These are phyloP conservation scores for Zychaea mexicana DNA, from an alignment of 371 early-diverging fungal genomes.

Conservation along the genomic window DNA sequence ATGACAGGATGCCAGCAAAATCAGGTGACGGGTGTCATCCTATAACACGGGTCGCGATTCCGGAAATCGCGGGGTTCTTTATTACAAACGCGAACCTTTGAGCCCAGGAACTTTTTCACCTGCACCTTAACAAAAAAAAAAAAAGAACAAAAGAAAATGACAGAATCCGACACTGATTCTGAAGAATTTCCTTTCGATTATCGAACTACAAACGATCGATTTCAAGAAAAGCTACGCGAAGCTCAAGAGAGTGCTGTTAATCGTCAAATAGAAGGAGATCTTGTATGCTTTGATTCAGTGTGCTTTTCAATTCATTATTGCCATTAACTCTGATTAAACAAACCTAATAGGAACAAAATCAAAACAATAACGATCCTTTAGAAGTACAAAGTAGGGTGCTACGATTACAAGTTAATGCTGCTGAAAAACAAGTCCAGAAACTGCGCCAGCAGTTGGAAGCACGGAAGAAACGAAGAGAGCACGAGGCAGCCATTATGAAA, in stretches of 20 bases:
- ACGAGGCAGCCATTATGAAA: constrained; percentile 31
- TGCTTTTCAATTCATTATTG: background rate
- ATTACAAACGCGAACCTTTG: too few relatives aligned
- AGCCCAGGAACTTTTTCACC: too few relatives aligned
- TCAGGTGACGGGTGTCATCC: too few relatives aligned
- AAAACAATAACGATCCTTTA: constrained; percentile 14
- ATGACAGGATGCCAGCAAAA: too few relatives aligned
- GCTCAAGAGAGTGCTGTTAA: constrained; percentile 21
- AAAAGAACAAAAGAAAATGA: too few relatives aligned
- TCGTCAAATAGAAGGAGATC: constrained; percentile 19
- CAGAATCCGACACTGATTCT: constrained; percentile 5
- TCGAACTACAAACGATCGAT: constrained; percentile 24
- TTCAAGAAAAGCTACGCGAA: constrained; percentile 28
- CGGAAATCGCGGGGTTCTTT: too few relatives aligned
- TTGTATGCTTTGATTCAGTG: constrained; percentile 18
- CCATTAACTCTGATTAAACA: background rate
- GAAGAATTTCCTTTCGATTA: constrained; percentile 20
- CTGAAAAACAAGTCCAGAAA: constrained; percentile 18
- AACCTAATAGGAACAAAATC: background rate
- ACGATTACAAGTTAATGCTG: constrained; percentile 7
- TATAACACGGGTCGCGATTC: too few relatives aligned
- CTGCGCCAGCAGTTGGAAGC: constrained; percentile 18
- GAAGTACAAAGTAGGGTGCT: constrained; percentile 12
- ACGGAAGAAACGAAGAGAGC: constrained; percentile 14
- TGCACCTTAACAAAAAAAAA: too few relatives aligned